Conservation (phyloP, 805 yeast species). For the Candida tammaniensis region DNA sequence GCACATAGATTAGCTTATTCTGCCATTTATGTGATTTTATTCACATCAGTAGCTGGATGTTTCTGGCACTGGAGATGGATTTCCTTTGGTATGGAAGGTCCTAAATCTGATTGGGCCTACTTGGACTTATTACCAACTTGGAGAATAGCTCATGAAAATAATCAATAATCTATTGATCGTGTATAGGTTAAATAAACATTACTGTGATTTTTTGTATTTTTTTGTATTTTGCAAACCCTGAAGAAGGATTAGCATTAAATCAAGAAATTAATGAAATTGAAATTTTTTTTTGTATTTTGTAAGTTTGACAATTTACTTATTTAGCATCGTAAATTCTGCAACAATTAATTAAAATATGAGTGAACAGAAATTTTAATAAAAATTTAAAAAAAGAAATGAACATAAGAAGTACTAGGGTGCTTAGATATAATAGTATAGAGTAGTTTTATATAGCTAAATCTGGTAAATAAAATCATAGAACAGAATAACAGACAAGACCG, state of each 20-base stretch:
- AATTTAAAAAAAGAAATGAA: no score
- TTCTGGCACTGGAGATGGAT: constrained; percentile 44
- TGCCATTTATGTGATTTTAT: constrained; percentile 24
- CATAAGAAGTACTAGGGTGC: no score
- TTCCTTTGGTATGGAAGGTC: constrained; percentile 45
- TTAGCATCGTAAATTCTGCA: no score
- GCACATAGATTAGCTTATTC: constrained; percentile 19
- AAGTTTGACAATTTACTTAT: background rate
- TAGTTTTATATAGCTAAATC: no score
- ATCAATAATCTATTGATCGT: constrained; percentile 20
- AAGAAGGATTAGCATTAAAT: constrained; percentile 51
- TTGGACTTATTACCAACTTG: constrained; percentile 39
- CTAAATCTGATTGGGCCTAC: constrained; percentile 36
- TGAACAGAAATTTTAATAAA: no score
- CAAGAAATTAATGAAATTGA: constrained; percentile 49
- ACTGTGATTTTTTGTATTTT: no score
- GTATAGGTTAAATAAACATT: no score
- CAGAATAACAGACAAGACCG: no score
- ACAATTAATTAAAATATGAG: no score
- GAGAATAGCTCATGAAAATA: constrained; percentile 41
- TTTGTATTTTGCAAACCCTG: constrained; percentile 45
- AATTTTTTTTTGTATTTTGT: constrained; percentile 10
- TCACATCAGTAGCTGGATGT: constrained; percentile 31
- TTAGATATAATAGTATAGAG: no score
- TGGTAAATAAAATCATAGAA: no score